Base-by-base conservation (phyloP, 768 basidiomycete genomes). In the Calvatia gigantea region DNA sequence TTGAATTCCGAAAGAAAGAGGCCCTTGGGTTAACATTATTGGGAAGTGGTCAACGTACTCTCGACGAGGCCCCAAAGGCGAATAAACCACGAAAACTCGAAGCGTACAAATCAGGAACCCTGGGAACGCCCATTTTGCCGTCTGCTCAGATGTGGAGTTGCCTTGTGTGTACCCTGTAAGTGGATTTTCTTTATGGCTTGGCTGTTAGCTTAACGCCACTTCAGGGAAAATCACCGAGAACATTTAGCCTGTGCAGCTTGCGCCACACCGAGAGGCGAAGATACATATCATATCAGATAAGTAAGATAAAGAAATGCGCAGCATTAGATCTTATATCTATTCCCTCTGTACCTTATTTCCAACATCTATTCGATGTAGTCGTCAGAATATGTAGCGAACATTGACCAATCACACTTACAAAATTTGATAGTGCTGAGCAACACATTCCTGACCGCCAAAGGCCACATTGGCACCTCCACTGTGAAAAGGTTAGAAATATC, bases 161-260 rank as follows among this genome's bases (percentile, higher is more conserved):
- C 61, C 60, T 69, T 11, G 70, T 82, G 19, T 89, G 87, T 57
- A 89, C 87, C 5, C 65, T 89, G 87, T 88, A 63, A 69, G 86
- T 66, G 11, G 1, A 35, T 37, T 41, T 45, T 15, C 23, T 55
- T 58, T 27, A 37, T 31, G 33, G 49, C 39, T 41, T 44, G 43
- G 56, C 58, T 39, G 17, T 23, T 28, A 49, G 19, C 37, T 62
- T 38, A 43, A 44, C 15, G 39, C 44, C 15, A 48, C 35, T 39
- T 3, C 56, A 87, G 85, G 41, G 60, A 73, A 49, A 88, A 89
- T 58, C 64, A 80, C 31, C 65, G 71, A 8, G 67, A 63, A 15
- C 80, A 85, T 65, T 74, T 86, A 7, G 81, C 80, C 7, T 89
- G 87, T 63, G 76, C 81, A 35, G 85, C 75, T 1, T 89, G 87